Base-by-base conservation (phyloP, 2,329 filamentous ascomycete genomes). In the Lecanicillium sp. region DNA sequence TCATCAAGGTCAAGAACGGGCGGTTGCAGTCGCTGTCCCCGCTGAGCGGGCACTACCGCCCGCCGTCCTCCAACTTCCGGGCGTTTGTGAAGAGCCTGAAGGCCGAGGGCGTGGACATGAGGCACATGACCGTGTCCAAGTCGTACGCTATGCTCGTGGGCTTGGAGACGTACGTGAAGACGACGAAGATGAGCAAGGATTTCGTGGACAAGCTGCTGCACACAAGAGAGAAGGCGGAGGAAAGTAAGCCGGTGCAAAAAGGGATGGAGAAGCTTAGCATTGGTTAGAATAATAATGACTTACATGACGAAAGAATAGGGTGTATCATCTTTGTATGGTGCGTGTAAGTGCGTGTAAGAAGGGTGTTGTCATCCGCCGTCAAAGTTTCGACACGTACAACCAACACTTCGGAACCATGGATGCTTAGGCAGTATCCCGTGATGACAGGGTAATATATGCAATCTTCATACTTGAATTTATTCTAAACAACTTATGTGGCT, bases 1-100 rank as follows among this genome's bases (percentile, higher is more conserved):
- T 91, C 21, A 89, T 95, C 62, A 90, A 87, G 63, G 83, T 95
- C 60, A 88, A 88, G 61, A 74, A 90, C 55, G 90, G 90, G 1
- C 79, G 86, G 24, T 64, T 95, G n/a, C 74, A 78, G 2, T 83
- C 81, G 43, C 71, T 94, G 8, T 87, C 84, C 4, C 89, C 78
- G 2, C 67, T 81, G 1, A 84, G 79, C 57, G 90, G 90, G 0
- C 90, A 95, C 66, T 95, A 95, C 62, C 80, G 89, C 1, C 90
- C 90, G 0, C 87, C 90, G 0, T 80, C 87, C 4, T 78, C 80
- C 52, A 95, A 91, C 61, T 95, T 95, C 60, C 81, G 86, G 24
- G 83, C 84, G 1, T 95, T 95, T 58, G 78, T 95, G 2, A 79
- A 82, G 52, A 83, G 75, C 8, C 72, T 96, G 4, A 80, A 83